Base-by-base conservation (phyloP, 805 yeast genomes). In the Crinitomyces ghanaensis region DNA sequence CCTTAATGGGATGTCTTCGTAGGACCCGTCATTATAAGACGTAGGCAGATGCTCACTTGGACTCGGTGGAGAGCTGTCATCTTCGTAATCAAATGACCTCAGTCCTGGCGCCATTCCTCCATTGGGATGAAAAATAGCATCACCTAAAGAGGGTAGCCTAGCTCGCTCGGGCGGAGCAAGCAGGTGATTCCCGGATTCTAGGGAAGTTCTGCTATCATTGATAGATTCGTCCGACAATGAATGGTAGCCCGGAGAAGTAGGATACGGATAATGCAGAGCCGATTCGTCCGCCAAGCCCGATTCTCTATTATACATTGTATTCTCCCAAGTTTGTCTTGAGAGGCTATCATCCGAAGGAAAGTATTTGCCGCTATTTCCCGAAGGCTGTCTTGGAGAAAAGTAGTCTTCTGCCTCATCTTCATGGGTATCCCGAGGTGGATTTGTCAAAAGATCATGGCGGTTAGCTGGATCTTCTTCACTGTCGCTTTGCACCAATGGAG, bases 41-140 rank as follows among this genome's bases (percentile, higher is more conserved):
- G 16, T 17, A 28, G 30, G 30, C 6, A 21, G 9, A 28, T 14
- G 16, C 12, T 16, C 22, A 17, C 20, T 16, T 28, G 19, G 25
- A n/a, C 9, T 23, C 20, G 31, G 2, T 11, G 14, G 17, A 14
- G 30, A 11, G 21, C 20, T n/a, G n/a, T 36, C 33, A 12, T 28
- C 33, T 14, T 29, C 47, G 4, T 23, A 35, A 11, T 26, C 30
- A 2, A 33, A 35, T 1, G 53, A 55, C 5, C n/a, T n/a, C n/a
- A n/a, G n/a, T 1, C 60, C 59, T 1, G 59, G 58, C 1, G 58
- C 58, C 18, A 54, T 30, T 1, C 60, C 59, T 6, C 56, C 57
- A 20, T 50, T 43, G 4, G 46, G 40, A 15, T 39, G 28, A 3
- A 45, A 23, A 12, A 56, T 56, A 7, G 52, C 39, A 30, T 53